Percentiles rank a stretch among this genome's conserved stretches.
These are phyloP conservation scores for Tricholoma terreum DNA, from an alignment of 768 basidiomycete species.

Conservation along the genomic window DNA sequence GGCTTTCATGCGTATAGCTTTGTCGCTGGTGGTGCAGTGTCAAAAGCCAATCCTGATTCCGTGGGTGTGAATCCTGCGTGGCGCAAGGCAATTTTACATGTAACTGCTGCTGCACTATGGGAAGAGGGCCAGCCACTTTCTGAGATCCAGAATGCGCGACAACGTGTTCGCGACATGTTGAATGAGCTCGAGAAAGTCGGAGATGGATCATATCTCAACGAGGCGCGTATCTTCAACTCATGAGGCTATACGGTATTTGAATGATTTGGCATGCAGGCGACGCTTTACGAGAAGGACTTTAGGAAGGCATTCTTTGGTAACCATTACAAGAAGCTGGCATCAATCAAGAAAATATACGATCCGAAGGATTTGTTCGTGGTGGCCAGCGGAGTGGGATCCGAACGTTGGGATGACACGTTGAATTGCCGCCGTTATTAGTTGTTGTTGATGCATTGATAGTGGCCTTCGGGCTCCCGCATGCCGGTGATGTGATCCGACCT, in stretches of 20 bases:
- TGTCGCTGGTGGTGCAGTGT: slow-evolving; percentile 39
- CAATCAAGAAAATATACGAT: slow-evolving; percentile 45
- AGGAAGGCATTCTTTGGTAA: slow-evolving; percentile 43
- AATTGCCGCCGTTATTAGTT: not conserved
- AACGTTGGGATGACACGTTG: slow-evolving; percentile 40
- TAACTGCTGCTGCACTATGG: slow-evolving; percentile 22
- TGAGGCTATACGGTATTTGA: not conserved
- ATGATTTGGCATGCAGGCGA: slow-evolving; percentile 30
- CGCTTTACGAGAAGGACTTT: slow-evolving; percentile 37
- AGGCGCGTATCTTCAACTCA: slow-evolving; percentile 27
- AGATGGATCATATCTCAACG: slow-evolving; percentile 46
- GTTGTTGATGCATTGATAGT: too few species aligned
- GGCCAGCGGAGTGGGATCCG: slow-evolving; percentile 46
- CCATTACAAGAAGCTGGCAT: slow-evolving; percentile 37
- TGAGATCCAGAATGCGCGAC: slow-evolving; percentile 9
- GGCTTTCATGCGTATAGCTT: not conserved
- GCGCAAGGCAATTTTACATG: slow-evolving; percentile 37
- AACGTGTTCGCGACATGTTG: slow-evolving; percentile 12
- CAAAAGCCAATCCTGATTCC: slow-evolving; percentile 30
- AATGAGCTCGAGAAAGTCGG: slow-evolving; percentile 24
- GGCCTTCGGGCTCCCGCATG: too few species aligned
- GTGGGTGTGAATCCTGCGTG: slow-evolving; percentile 45
- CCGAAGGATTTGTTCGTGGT: slow-evolving; percentile 44
- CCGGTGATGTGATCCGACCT: too few species aligned
- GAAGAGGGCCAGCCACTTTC: slow-evolving; percentile 18